phyloP scores from a whole-genome alignment of 768 basidiomycete species.

The Antrodiella citrinella region DNA sequence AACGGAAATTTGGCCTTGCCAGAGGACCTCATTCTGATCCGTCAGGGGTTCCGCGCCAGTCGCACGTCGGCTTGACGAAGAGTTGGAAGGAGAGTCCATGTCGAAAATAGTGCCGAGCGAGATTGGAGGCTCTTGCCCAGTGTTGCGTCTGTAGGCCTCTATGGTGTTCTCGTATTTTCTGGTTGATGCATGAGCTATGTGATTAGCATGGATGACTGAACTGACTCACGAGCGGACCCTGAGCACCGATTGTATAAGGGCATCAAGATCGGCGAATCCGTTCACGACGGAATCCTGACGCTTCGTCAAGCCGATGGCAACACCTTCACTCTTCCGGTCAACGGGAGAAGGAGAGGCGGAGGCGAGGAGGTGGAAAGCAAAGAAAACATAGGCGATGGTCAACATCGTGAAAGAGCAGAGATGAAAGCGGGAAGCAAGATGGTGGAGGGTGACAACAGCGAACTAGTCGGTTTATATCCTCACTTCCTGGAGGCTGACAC shows the following conservation, averaged over 20 bases:
- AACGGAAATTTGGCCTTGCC: constrained; percentile 38
- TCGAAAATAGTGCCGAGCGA: constrained; percentile 15
- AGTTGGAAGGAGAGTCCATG: constrained; percentile 10
- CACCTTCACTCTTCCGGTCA: constrained; percentile 4
- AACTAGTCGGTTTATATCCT: no score
- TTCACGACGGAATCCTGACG: constrained; percentile 16
- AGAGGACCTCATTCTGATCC: constrained; percentile 30
- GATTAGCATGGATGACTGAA: neutral
- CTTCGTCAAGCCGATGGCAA: constrained; percentile 23
- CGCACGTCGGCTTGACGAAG: constrained; percentile 12
- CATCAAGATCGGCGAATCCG: constrained; percentile 19
- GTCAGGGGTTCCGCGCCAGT: constrained; percentile 26
- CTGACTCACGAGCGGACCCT: no score
- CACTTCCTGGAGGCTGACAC: no score
- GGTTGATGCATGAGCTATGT: neutral
- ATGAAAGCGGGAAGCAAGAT: neutral
- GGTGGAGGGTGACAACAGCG: neutral
- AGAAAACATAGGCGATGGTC: constrained; percentile 4
- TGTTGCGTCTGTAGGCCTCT: constrained; percentile 36
- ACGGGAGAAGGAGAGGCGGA: neutral
- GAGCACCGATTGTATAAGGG: constrained; percentile 17
- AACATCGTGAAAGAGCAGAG: constrained; percentile 4
- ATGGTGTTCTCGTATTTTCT: constrained; percentile 40
- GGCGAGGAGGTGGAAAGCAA: neutral
- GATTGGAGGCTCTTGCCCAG: constrained; percentile 28